Conservation (phyloP, 495 filamentous ascomycete genomes). For the Tuber calosporum region DNA sequence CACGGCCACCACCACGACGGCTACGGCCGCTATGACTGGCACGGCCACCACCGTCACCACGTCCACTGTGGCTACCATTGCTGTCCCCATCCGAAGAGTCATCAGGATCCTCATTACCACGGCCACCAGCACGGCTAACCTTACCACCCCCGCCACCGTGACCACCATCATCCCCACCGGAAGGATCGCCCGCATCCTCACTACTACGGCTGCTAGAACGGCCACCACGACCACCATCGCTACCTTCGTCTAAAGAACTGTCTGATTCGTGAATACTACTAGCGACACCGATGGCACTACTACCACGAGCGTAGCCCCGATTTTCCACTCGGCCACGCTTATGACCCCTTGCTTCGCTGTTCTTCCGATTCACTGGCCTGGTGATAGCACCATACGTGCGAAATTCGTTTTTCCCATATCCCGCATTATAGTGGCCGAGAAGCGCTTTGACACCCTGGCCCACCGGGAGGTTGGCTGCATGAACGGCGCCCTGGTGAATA, state of each 20-base stretch:
- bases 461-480: neutral
- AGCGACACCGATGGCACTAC: neutral
- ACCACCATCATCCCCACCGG: neutral
- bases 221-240: neutral
- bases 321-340: neutral
- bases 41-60: neutral
- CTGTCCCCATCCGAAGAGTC: no score
- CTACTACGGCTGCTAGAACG: neutral
- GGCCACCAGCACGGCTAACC: no score
- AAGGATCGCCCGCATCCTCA: neutral
- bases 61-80: no score
- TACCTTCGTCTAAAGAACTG: neutral
- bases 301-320: neutral
- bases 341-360: neutral
- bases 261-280: neutral
- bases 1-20: neutral
- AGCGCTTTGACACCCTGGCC: neutral
- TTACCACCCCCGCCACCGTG: no score
- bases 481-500: neutral
- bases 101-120: no score
- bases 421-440: neutral
- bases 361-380: neutral
- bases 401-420: neutral
- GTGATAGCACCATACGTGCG: neutral
- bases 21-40: neutral